Conservation (phyloP, 371 early-diverging fungal genomes). For the Apophysomyces variabilis region DNA sequence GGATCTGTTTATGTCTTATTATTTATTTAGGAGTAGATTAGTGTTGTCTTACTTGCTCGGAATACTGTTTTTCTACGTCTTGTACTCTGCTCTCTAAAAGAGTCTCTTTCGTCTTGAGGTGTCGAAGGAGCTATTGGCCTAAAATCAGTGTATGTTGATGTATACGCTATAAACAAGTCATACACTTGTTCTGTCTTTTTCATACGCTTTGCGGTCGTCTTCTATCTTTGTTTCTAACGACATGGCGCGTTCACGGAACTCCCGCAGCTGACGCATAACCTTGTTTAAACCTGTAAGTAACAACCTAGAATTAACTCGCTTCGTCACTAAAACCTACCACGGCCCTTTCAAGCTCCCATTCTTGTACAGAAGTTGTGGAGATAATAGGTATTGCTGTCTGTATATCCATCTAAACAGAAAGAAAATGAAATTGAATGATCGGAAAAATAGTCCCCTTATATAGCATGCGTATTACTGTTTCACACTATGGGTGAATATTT, state of each 20-base stretch:
- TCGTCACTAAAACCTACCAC: conserved; percentile 17
- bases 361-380: conserved; percentile 25
- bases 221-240: conserved; percentile 21
- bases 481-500: conserved; percentile 5
- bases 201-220: conserved; percentile 28
- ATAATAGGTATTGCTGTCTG: conserved; percentile 8
- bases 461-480: conserved; percentile 6
- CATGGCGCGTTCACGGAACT: conserved; percentile 25
- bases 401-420: conserved; percentile 15
- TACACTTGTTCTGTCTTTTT: conserved; percentile 38
- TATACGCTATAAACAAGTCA: not conserved
- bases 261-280: conserved; percentile 31
- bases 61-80: conserved; percentile 23
- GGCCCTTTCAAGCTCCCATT: conserved; percentile 40
- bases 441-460: conserved; percentile 12
- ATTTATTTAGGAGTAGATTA: too few species aligned
- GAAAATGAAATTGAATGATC: conserved; percentile 4
- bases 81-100: conserved; percentile 30
- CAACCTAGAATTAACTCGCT: not conserved
- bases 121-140: conserved; percentile 29
- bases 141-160: too few species aligned
- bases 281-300: conserved; percentile 9
- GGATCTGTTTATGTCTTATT: conserved; percentile 9
- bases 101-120: conserved; percentile 36
- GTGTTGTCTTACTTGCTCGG: conserved; percentile 21